Conservation (phyloP, 2,329 filamentous ascomycete species). For the Chaetomiaceae sp. region DNA sequence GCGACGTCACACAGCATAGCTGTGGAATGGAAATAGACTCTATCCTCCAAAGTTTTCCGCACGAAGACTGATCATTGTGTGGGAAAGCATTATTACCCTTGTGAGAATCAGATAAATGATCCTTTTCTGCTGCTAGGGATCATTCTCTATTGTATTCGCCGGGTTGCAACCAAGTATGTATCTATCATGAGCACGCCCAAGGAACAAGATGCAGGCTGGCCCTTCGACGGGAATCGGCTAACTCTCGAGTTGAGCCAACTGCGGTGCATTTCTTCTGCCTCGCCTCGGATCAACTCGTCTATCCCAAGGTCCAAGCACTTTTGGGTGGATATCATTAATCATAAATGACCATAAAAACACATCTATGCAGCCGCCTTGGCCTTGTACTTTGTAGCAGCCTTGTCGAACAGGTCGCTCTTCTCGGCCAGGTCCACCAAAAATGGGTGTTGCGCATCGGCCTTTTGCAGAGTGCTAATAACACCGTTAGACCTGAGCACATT, state of each 20-base stretch:
- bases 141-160: too few species aligned
- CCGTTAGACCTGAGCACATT: slow-evolving; percentile 22
- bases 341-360: slow-evolving; percentile 8
- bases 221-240: background rate
- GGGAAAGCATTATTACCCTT: too few species aligned
- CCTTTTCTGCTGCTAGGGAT: too few species aligned
- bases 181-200: too few species aligned
- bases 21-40: too few species aligned
- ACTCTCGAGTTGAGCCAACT: background rate
- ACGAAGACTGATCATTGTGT: too few species aligned
- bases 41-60: too few species aligned
- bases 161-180: too few species aligned
- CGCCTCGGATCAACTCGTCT: background rate
- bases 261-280: background rate
- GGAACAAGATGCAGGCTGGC: too few species aligned
- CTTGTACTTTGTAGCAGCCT: slow-evolving; percentile 79
- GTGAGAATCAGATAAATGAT: too few species aligned
- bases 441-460: slow-evolving; percentile 61
- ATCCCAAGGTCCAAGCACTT: background rate
- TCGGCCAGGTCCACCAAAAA: slow-evolving; percentile 71
- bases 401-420: slow-evolving; percentile 85
- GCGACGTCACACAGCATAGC: too few species aligned
- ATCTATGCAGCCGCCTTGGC: slow-evolving; percentile 66
- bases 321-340: slow-evolving; percentile 18
- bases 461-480: slow-evolving; percentile 48